phyloP scores from a whole-genome alignment of 202 grass and related monocot genomes.

The Carex arenaria region DNA sequence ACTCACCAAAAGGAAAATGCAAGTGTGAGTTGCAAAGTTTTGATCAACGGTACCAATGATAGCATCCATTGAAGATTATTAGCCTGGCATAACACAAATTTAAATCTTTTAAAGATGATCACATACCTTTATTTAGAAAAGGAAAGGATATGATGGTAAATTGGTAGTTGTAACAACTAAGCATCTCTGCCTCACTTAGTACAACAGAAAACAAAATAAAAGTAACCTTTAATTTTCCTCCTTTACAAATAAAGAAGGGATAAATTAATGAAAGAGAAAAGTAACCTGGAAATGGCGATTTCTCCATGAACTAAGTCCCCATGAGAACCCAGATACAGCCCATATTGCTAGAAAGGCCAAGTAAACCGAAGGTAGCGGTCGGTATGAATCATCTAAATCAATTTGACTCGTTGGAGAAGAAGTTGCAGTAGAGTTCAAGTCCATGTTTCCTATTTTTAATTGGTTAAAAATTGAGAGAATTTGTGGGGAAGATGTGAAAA shows the following conservation, averaged over 20 bases:
- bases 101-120: not conserved
- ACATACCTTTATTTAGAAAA: not conserved
- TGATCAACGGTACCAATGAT: conserved; percentile 67
- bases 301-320: conserved; percentile 78
- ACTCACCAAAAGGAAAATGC: conserved; percentile 88
- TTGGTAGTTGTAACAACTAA: not conserved
- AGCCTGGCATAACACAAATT: conserved; percentile 29
- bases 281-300: conserved; percentile 73
- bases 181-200: not conserved
- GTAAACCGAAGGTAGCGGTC: conserved; percentile 74
- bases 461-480: not conserved
- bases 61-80: conserved; percentile 94
- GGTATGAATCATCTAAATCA: conserved; percentile 55
- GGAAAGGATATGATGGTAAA: not conserved
- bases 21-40: conserved; percentile 75
- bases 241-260: not conserved
- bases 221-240: not conserved
- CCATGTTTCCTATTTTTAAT: not conserved
- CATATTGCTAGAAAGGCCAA: conserved; percentile 78
- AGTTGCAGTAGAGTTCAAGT: conserved; percentile 5
- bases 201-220: not conserved
- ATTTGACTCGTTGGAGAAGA: conserved; percentile 33
- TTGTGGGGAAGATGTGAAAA: conserved; percentile 8
- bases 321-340: conserved; percentile 68
- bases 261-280: not conserved